Evolutionary conservation across 441 rosid species (phyloP).

Genomic region (Daphne laureola): DNA sequence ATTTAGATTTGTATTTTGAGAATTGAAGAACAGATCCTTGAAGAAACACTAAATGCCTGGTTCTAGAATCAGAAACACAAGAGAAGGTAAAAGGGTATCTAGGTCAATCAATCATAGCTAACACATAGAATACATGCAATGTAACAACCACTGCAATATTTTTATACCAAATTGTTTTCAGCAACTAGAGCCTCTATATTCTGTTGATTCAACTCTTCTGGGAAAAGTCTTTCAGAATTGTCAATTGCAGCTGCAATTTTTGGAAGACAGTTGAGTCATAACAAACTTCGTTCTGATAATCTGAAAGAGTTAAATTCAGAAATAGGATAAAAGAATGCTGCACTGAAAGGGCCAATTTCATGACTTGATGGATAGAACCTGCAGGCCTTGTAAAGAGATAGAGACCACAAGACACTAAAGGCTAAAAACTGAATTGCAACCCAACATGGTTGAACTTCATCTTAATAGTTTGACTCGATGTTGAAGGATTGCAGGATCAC

Average conservation of each 20-base stretch:
- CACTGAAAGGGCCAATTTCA: too few relatives aligned
- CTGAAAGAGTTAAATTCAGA: not conserved
- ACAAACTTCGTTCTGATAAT: conserved; percentile 1
- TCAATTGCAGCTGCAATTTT: conserved; percentile 49
- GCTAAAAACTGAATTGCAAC: not conserved
- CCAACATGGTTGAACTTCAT: not conserved
- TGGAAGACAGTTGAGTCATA: conserved; percentile 13
- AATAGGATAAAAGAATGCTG: too few relatives aligned
- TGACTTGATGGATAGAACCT: not conserved
- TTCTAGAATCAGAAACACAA: too few relatives aligned
- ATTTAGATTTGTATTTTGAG: too few relatives aligned
- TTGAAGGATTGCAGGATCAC: too few relatives aligned
- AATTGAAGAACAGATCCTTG: too few relatives aligned
- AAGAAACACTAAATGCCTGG: too few relatives aligned
- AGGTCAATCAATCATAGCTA: not conserved
- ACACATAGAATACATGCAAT: conserved; percentile 2
- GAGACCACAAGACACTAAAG: not conserved
- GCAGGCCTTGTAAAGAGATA: not conserved
- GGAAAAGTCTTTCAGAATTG: conserved; percentile 86
- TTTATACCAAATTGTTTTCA: conserved; percentile 81
- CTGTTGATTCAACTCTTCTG: conserved; percentile 96
- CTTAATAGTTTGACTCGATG: not conserved
- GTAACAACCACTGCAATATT: conserved; percentile 4
- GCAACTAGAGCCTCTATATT: conserved; percentile 97
- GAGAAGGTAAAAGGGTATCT: too few relatives aligned